Evolutionary conservation across 2,329 filamentous ascomycete genomes (phyloP), one percentile per base, ranked within the genome.

Genomic region (Aspergillus fijiensis): DNA sequence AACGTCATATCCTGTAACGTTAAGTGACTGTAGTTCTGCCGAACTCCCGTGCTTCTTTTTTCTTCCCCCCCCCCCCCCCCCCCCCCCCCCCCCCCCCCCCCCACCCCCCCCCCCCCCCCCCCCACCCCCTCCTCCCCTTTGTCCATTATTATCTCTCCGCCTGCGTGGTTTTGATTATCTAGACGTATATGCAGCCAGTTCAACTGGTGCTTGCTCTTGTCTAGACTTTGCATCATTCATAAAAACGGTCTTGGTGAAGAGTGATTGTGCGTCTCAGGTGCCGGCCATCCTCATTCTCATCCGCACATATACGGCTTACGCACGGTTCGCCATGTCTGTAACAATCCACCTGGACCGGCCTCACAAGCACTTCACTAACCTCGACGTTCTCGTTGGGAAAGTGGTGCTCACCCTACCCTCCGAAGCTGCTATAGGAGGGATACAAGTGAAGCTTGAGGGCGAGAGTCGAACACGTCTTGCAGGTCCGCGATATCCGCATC

Each of bases 401-500:
- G 78, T 81, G 21, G 66, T 80, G n/a, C 67, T 82, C 48, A 67
- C 72, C 52, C 70, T 82, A 7, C 67, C 70, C 1, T 72, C 71
- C 1, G 77, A 80, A 66, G 73, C 80, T 12, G 69, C 79, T 7
- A 76, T 82, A 54, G 74, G 76, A 47, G 74, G 74, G 4, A 79
- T 82, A 42, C 76, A 76, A 48, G 80, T 82, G 51, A 82, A 82
- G 66, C 67, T 82, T 29, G 80, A 82, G 62, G 80, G 79, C 23
- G 80, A 82, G 64, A 81, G 79, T 66, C 76, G 75, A 39, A 80
- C 79, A 25, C 71, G 79, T 47, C 72, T 82, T 16, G 72, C 74
- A 2, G 76, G 74, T 16, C 74, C 72, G 62, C 76, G 71, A 57
- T 63, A 78, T 61, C 75, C 74, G 2, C 69, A 76, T 58, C 67